Evolutionary conservation across 768 basidiomycete genomes (phyloP).

Genomic region (Suillus spraguei): DNA sequence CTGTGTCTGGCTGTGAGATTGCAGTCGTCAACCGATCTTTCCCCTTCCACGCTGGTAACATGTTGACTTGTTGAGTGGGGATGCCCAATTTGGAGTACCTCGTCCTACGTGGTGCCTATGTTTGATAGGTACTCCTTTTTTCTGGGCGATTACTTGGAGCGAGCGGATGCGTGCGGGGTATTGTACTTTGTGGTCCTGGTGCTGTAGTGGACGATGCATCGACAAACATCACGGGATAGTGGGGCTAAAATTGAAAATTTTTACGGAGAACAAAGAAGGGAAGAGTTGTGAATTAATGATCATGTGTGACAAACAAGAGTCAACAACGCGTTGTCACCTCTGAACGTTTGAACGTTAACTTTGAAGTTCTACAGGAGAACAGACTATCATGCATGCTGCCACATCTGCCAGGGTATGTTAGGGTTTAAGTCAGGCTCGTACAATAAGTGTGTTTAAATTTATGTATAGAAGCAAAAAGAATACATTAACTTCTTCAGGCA

Average conservation of each 20-base stretch:
- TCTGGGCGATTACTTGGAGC: no score
- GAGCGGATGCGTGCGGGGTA: no score
- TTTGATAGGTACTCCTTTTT: background rate
- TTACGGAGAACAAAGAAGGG: no score
- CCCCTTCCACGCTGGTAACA: background rate
- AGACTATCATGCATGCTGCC: constrained; percentile 25
- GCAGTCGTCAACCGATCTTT: background rate
- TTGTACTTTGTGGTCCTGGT: no score
- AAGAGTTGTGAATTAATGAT: no score
- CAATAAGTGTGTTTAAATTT: background rate
- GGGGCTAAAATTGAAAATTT: no score
- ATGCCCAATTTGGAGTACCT: background rate
- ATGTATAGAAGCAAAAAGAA: constrained; percentile 51
- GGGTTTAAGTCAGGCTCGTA: background rate
- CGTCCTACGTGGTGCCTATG: no score
- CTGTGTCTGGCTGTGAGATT: no score
- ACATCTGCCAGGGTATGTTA: constrained; percentile 31
- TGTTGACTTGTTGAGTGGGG: background rate
- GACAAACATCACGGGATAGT: no score
- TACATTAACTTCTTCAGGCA: constrained; percentile 48
- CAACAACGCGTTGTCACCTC: background rate
- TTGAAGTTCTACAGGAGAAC: background rate
- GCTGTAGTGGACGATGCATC: no score
- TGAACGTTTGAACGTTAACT: background rate
- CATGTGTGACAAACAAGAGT: background rate